Percentiles rank a stretch among this genome's conserved stretches.
These are phyloP conservation scores for Monascus ruber DNA, from an alignment of 2,329 filamentous ascomycete species.

Conservation along the genomic window DNA sequence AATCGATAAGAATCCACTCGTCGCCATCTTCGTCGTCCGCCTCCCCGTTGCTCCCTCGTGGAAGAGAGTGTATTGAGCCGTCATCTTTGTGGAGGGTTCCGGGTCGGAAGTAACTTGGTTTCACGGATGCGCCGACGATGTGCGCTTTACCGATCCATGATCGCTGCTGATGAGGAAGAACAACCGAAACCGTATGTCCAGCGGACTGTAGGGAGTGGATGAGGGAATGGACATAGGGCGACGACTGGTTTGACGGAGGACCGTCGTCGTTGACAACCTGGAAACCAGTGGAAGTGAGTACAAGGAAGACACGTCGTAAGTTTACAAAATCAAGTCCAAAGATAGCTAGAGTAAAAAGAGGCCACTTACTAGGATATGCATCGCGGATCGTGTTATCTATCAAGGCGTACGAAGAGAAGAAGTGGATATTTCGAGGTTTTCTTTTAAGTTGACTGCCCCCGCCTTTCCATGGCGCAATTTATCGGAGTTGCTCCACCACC, in stretches of 20 bases:
- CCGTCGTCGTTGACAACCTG: conserved; percentile 62
- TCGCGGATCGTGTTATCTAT: conserved; percentile 11
- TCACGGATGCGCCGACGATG: conserved; percentile 79
- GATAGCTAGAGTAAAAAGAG: not conserved
- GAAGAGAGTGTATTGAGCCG: conserved; percentile 54
- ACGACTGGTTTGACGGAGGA: conserved; percentile 64
- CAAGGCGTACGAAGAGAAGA: not conserved
- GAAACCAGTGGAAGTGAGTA: conserved; percentile 4
- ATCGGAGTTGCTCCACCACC: conserved; percentile 1
- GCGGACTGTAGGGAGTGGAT: conserved; percentile 58
- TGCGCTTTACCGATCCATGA: conserved; percentile 99
- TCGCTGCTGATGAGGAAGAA: conserved; percentile 79
- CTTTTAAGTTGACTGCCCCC: not conserved
- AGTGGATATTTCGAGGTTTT: not conserved
- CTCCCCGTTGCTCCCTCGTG: conserved; percentile 44
- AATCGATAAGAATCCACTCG: conserved; percentile 73
- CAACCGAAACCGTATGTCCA: conserved; percentile 81
- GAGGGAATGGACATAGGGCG: conserved; percentile 68
- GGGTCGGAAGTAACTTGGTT: conserved; percentile 71
- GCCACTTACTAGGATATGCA: conserved; percentile 42
- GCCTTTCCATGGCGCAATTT: not conserved
- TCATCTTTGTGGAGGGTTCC: conserved; percentile 51
- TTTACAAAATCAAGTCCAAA: conserved; percentile 2
- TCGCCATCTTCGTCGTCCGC: conserved; percentile 49
- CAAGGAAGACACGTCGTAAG: not conserved